Evolutionary conservation across 1,284 basidiomycete species (phyloP).

Genomic region (Puccinia novopanici): DNA sequence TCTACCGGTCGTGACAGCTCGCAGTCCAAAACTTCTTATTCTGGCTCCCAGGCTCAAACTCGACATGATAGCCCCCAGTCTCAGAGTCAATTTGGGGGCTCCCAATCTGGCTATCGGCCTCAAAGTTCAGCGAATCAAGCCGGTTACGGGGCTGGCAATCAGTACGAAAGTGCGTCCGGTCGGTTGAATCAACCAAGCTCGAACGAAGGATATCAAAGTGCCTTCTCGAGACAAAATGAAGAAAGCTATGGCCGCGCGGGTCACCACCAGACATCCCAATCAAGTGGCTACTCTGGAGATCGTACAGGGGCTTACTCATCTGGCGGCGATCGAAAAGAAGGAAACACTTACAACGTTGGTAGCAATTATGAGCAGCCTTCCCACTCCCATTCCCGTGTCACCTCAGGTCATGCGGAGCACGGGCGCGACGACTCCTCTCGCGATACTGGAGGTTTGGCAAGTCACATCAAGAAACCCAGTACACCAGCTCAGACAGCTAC

Average conservation of each 20-base stretch:
- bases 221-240: background rate
- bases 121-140: background rate
- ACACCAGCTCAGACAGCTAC: background rate
- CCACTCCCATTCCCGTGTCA: background rate
- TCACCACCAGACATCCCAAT: slow-evolving; percentile 6
- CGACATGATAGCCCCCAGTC: slow-evolving; percentile 4
- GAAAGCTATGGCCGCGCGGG: background rate
- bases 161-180: slow-evolving; percentile 7
- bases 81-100: slow-evolving; percentile 1
- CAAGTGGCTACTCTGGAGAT: background rate
- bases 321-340: background rate
- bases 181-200: background rate
- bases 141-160: background rate
- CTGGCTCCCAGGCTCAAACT: slow-evolving; percentile 6
- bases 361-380: background rate
- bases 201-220: background rate
- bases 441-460: slow-evolving; percentile 3
- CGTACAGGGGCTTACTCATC: background rate
- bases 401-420: background rate
- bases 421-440: background rate
- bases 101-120: slow-evolving; percentile 9
- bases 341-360: background rate
- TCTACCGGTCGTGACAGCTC: background rate
- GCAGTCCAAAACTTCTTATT: slow-evolving; percentile 11
- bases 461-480: background rate